Evolutionary conservation across 1,284 basidiomycete genomes (phyloP).

Genomic region (Malassezia restricta): DNA sequence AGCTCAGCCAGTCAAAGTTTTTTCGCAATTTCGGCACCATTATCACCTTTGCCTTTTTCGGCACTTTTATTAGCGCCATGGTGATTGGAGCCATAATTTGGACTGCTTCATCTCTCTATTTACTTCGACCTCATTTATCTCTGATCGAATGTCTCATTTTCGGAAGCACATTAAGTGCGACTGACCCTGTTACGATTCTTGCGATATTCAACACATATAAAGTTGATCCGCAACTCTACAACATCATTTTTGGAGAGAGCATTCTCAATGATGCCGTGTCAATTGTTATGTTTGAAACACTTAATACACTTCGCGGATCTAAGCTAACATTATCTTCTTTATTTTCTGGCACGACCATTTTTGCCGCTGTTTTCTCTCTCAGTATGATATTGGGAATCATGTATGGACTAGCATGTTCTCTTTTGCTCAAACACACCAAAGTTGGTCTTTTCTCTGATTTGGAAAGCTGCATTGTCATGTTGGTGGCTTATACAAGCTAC

Average conservation of each 20-base stretch:
- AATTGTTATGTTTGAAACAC: conserved; percentile 95
- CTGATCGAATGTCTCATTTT: conserved; percentile 77
- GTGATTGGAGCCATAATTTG: conserved; percentile 95
- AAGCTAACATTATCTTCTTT: conserved; percentile 77
- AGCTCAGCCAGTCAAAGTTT: conserved; percentile 96
- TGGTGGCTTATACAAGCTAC: conserved; percentile 93
- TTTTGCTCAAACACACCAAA: conserved; percentile 88
- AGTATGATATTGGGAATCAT: conserved; percentile 85
- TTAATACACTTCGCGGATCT: conserved; percentile 77
- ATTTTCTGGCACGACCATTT: conserved; percentile 89
- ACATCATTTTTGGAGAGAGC: conserved; percentile 93
- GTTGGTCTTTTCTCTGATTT: conserved; percentile 66
- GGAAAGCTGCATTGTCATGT: conserved; percentile 83
- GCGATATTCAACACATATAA: conserved; percentile 98
- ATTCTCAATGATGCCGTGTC: conserved; percentile 96
- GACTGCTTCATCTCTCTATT: conserved; percentile 79
- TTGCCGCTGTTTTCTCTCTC: conserved; percentile 82
- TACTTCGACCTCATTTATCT: conserved; percentile 34
- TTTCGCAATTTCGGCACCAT: conserved; percentile 61
- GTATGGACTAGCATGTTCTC: conserved; percentile 77
- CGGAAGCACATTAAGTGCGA: conserved; percentile 89
- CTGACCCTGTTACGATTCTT: conserved; percentile 94
- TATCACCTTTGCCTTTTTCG: conserved; percentile 85
- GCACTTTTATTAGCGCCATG: conserved; percentile 91
- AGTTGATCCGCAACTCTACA: conserved; percentile 94